These are phyloP conservation scores for Malus fusca DNA, from an alignment of 306 rosid genomes.

Conservation along the genomic window DNA sequence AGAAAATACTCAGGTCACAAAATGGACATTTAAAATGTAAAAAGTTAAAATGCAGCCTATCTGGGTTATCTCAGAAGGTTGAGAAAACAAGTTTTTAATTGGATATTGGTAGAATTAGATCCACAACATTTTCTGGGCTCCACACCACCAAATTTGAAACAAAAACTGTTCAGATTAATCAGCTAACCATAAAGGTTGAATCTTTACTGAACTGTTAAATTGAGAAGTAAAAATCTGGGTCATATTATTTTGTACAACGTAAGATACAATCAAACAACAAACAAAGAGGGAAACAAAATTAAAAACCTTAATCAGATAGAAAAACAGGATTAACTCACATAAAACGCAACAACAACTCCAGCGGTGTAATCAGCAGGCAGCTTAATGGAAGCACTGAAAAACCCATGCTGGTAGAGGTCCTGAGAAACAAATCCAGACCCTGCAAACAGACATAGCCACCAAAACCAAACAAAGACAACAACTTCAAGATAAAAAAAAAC, in stretches of 20 bases:
- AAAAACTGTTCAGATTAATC: background rate
- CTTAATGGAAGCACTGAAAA: slow-evolving; percentile 88
- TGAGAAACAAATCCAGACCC: slow-evolving; percentile 98
- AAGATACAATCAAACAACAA: background rate
- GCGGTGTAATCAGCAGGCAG: slow-evolving; percentile 92
- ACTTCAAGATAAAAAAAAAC: slow-evolving; percentile 5
- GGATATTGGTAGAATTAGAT: background rate
- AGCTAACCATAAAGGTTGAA: background rate
- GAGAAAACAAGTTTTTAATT: background rate
- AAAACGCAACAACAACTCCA: slow-evolving; percentile 93
- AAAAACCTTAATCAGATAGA: background rate
- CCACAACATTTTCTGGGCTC: background rate
- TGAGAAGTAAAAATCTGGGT: background rate
- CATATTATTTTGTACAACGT: background rate
- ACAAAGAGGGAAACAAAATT: background rate
- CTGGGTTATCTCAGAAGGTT: background rate
- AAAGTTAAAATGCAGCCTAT: background rate
- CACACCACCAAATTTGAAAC: background rate
- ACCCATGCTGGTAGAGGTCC: slow-evolving; percentile 82
- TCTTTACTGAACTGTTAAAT: background rate
- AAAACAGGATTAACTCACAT: slow-evolving; percentile 54
- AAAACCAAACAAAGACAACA: background rate
- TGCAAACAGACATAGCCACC: slow-evolving; percentile 15
- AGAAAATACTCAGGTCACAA: background rate
- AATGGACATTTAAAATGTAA: background rate